Conservation (phyloP, 805 yeast species). For the Starmera pachycereana region DNA sequence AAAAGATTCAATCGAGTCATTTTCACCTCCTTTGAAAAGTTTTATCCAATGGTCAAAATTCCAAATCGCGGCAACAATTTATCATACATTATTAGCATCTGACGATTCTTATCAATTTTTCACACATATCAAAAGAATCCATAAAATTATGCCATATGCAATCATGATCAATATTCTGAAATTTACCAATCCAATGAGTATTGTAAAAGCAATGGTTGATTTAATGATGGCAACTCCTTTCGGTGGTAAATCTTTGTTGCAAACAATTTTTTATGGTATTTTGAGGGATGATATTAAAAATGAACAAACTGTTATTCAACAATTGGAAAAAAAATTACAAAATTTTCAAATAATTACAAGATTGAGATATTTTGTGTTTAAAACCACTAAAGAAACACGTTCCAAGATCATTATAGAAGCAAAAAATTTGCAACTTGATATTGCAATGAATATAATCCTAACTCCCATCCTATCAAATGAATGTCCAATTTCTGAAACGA, state of each 20-base stretch:
- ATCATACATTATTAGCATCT: slow-evolving; percentile 68
- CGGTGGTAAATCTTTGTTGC: slow-evolving; percentile 59
- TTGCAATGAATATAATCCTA: slow-evolving; percentile 12
- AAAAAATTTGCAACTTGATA: slow-evolving; percentile 9
- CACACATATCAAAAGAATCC: slow-evolving; percentile 60
- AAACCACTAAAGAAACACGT: slow-evolving; percentile 21
- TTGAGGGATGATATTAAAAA: slow-evolving; percentile 65
- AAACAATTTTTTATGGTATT: slow-evolving; percentile 61
- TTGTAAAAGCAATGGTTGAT: slow-evolving; percentile 72
- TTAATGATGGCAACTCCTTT: slow-evolving; percentile 73
- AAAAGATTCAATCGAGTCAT: slow-evolving; percentile 38
- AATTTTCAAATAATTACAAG: slow-evolving; percentile 17
- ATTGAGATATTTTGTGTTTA: slow-evolving; percentile 22
- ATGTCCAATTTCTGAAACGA: slow-evolving; percentile 6
- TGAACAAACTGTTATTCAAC: slow-evolving; percentile 42
- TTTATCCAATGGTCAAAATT: slow-evolving; percentile 77
- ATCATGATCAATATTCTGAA: slow-evolving; percentile 67
- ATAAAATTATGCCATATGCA: slow-evolving; percentile 70
- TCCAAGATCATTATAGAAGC: slow-evolving; percentile 17
- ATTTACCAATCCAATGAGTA: slow-evolving; percentile 80
- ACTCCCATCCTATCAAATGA: slow-evolving; percentile 13
- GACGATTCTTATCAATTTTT: slow-evolving; percentile 75
- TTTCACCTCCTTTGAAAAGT: slow-evolving; percentile 57
- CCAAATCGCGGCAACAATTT: slow-evolving; percentile 76
- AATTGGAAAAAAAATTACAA: slow-evolving; percentile 30